Percentiles rank a stretch among this genome's conserved stretches.
Evolutionary conservation across 176 grass and related monocot species (phyloP).

Genomic region (Aegilops tauschii): DNA sequence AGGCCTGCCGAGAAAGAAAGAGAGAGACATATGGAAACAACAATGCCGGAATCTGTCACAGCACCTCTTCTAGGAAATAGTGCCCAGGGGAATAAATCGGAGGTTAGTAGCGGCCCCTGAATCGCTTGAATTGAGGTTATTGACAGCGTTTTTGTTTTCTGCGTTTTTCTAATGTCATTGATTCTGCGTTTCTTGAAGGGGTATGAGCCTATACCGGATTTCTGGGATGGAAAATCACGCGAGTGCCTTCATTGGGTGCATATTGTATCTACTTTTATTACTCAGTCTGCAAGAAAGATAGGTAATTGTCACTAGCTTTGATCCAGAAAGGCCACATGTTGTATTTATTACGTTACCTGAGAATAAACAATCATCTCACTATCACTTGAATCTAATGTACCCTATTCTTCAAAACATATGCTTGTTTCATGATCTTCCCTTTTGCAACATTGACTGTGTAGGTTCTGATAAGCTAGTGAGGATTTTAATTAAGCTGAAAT

Average conservation of each 20-base stretch:
- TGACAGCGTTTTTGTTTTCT: neutral
- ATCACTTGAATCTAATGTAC: neutral
- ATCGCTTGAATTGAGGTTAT: neutral
- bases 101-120: slow-evolving; percentile 7
- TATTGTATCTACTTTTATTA: slow-evolving; percentile 32
- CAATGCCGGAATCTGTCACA: neutral
- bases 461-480: neutral
- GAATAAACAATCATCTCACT: too few relatives aligned
- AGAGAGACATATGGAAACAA: slow-evolving; percentile 17
- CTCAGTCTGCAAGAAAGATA: slow-evolving; percentile 38
- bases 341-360: neutral
- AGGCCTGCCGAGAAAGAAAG: slow-evolving; percentile 12
- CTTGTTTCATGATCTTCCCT: neutral
- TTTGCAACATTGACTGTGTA: neutral
- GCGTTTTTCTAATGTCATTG: neutral
- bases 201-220: slow-evolving; percentile 17
- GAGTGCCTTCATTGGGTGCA: slow-evolving; percentile 38
- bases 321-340: neutral
- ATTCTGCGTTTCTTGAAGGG: slow-evolving; percentile 24
- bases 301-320: slow-evolving; percentile 21
- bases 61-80: slow-evolving; percentile 41
- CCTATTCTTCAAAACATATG: neutral
- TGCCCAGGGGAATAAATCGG: slow-evolving; percentile 20
- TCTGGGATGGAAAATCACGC: slow-evolving; percentile 33
- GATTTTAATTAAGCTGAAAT: neutral